These are phyloP conservation scores for Irineochytrium annulatum DNA, from an alignment of 192 early-diverging fungal genomes.

Conservation along the genomic window DNA sequence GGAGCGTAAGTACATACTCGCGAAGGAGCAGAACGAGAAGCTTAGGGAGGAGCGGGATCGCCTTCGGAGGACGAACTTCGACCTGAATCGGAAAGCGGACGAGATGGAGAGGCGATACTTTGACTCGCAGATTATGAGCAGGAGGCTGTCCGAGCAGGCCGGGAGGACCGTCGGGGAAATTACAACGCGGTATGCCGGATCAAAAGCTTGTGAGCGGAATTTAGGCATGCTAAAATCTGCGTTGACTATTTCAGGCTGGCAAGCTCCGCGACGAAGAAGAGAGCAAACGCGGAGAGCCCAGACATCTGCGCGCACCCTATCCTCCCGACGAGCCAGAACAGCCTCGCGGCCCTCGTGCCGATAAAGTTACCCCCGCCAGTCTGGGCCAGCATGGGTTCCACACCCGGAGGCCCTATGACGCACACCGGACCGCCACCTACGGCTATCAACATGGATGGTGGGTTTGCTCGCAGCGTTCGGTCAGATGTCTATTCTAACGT, in stretches of 20 bases:
- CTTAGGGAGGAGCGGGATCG: constrained; percentile 39
- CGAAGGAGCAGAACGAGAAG: constrained; percentile 40
- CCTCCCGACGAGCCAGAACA: no score
- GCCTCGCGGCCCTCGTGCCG: neutral
- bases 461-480: no score
- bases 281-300: no score
- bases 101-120: constrained; percentile 30
- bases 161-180: constrained; percentile 22
- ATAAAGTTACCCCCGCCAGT: constrained; percentile 22
- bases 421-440: constrained; percentile 6
- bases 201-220: no score
- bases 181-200: constrained; percentile 6
- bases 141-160: constrained; percentile 19
- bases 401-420: constrained; percentile 18
- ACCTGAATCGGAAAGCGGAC: constrained; percentile 31
- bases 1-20: constrained; percentile 39
- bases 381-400: constrained; percentile 25
- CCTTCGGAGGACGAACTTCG: constrained; percentile 26
- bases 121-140: constrained; percentile 25
- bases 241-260: no score
- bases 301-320: no score
- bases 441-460: no score
- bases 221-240: no score
- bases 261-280: no score
- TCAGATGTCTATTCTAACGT: no score